Evolutionary conservation across 1,284 basidiomycete genomes (phyloP).

Genomic region (Ustilago crameri): DNA sequence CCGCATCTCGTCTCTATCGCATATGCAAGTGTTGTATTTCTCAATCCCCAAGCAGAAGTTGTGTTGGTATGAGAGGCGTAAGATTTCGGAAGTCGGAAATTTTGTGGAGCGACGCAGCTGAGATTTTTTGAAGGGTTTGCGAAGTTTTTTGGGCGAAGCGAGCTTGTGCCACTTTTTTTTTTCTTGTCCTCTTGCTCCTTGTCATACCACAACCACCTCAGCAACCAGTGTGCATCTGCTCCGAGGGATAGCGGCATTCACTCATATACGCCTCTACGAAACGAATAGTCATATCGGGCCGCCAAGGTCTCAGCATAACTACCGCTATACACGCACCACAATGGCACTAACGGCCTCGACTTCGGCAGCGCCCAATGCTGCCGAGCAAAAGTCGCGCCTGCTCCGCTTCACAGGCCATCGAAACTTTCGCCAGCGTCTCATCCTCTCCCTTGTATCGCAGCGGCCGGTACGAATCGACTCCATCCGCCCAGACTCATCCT

Average conservation of each 20-base stretch:
- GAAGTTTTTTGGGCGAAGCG: constrained; percentile 17
- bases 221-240: too few relatives aligned
- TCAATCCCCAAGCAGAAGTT: not conserved
- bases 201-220: not conserved
- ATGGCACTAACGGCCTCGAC: constrained; percentile 32
- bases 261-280: too few relatives aligned
- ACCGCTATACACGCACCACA: not conserved
- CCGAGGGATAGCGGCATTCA: too few relatives aligned
- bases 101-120: not conserved
- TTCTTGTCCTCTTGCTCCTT: not conserved
- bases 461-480: constrained; percentile 86
- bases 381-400: constrained; percentile 54
- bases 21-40: constrained; percentile 23
- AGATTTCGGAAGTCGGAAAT: constrained; percentile 17
- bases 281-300: too few relatives aligned
- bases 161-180: not conserved
- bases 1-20: not conserved
- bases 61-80: not conserved
- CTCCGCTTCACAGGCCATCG: constrained; percentile 79
- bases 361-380: constrained; percentile 4
- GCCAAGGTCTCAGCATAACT: not conserved
- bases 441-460: constrained; percentile 87
- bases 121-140: constrained; percentile 11
- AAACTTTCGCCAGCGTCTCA: constrained; percentile 84
- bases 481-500: constrained; percentile 89